Base-by-base conservation (phyloP, 177 flowering plant species). In the Tripterygium wilfordii region DNA sequence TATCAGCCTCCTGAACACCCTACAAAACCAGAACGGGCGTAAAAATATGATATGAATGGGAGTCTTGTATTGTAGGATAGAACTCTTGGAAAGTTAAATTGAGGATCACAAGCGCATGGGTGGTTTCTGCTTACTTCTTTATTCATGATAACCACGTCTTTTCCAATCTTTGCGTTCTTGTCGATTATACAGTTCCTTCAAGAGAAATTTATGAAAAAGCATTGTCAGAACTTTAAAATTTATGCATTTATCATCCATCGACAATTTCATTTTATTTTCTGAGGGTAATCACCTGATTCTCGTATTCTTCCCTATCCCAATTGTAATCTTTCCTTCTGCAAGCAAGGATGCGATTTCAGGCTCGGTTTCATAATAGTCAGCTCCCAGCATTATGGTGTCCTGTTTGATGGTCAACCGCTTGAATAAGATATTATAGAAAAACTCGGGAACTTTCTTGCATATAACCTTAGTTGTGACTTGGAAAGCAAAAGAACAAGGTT, bases 381-480 rank as follows among this genome's bases (percentile, higher is more conserved):
- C 90, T 27, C 96, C 96, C 96, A 88, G 56, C 96, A 88, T 88
- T 56, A 88, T 47, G 1, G 96, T 75, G 53, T 88, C 94, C 96
- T 85, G 69, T n/a, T n/a, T n/a, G n/a, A n/a, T n/a, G n/a, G n/a
- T n/a, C n/a, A n/a, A n/a, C n/a, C n/a, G n/a, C n/a, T n/a, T n/a
- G n/a, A n/a, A n/a, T n/a, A n/a, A n/a, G n/a, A n/a, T n/a, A n/a
- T n/a, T n/a, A n/a, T n/a, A n/a, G n/a, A n/a, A n/a, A n/a, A n/a
- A n/a, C n/a, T n/a, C n/a, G n/a, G n/a, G n/a, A n/a, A n/a, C n/a
- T n/a, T n/a, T n/a, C n/a, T n/a, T n/a, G n/a, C n/a, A n/a, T n/a
- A n/a, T n/a, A n/a, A n/a, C n/a, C n/a, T n/a, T n/a, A n/a, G n/a
- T n/a, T n/a, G n/a, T n/a, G n/a, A n/a, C n/a, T n/a, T n/a, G n/a